Evolutionary conservation across 805 yeast genomes (phyloP).

Genomic region (Suhomyces pyralidae): DNA sequence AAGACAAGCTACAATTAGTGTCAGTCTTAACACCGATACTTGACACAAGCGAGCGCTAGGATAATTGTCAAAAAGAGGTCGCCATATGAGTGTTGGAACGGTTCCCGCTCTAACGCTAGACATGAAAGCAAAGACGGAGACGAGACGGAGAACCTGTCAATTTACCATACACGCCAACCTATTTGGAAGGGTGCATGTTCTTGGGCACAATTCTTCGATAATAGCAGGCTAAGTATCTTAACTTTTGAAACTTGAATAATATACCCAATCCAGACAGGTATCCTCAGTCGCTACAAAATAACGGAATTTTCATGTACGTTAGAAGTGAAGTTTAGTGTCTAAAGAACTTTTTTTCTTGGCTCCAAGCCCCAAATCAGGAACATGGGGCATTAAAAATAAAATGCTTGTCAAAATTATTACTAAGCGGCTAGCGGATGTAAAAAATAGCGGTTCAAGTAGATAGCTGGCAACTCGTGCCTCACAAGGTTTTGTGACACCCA

Average conservation of each 20-base stretch:
- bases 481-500: neutral
- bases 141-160: neutral
- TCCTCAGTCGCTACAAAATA: neutral
- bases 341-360: neutral
- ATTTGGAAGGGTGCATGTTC: neutral
- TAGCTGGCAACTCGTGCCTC: neutral
- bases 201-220: neutral
- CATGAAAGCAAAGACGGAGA: neutral
- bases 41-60: neutral
- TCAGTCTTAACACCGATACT: neutral
- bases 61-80: neutral
- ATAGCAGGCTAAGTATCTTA: neutral
- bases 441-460: neutral
- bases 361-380: neutral
- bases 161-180: neutral
- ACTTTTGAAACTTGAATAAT: neutral
- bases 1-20: neutral
- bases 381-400: neutral
- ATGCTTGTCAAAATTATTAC: neutral
- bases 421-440: neutral
- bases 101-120: neutral
- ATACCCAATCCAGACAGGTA: neutral
- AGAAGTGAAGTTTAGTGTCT: neutral
- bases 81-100: neutral
- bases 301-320: neutral